A percentile compares a stretch with the other conserved stretches of the same genome.
phyloP scores from a whole-genome alignment of 2,329 filamentous ascomycete genomes.

The Pyrenophora tritici-repentis region DNA sequence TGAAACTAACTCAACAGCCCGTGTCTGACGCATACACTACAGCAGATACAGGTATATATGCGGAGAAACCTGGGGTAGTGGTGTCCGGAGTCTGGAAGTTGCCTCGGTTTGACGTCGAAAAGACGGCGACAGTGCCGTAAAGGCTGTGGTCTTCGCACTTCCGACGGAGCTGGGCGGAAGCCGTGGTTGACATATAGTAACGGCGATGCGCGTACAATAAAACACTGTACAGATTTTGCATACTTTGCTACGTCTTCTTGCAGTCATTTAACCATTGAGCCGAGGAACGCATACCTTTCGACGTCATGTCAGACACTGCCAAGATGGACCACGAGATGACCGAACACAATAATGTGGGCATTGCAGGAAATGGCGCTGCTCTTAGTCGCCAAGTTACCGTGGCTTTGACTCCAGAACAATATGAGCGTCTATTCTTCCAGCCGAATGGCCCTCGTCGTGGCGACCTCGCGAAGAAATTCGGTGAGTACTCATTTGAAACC shows the following conservation, averaged over 20 bases:
- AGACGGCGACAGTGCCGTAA: too few species aligned
- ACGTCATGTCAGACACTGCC: constrained; percentile 16
- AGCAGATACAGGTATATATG: not conserved
- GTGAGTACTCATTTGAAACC: not conserved
- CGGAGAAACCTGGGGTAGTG: not conserved
- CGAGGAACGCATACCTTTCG: not conserved
- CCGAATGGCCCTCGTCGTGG: constrained; percentile 26
- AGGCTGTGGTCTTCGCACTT: too few species aligned
- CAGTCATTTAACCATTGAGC: too few species aligned
- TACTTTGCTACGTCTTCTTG: not conserved
- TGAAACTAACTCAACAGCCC: not conserved
- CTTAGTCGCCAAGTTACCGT: constrained; percentile 30
- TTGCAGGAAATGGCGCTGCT: constrained; percentile 9
- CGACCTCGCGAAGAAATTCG: constrained; percentile 27
- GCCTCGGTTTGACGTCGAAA: not conserved
- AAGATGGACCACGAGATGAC: constrained; percentile 24
- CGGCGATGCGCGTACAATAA: too few species aligned
- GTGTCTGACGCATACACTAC: not conserved
- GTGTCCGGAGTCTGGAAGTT: too few species aligned
- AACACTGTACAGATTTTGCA: too few species aligned
- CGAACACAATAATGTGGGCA: constrained; percentile 17
- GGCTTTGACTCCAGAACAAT: constrained; percentile 25
- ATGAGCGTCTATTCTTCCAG: constrained; percentile 32
- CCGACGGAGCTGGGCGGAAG: too few species aligned
- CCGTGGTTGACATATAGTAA: too few species aligned